phyloP scores from a whole-genome alignment of 345 rosid species.

The Ceriops tagal region DNA sequence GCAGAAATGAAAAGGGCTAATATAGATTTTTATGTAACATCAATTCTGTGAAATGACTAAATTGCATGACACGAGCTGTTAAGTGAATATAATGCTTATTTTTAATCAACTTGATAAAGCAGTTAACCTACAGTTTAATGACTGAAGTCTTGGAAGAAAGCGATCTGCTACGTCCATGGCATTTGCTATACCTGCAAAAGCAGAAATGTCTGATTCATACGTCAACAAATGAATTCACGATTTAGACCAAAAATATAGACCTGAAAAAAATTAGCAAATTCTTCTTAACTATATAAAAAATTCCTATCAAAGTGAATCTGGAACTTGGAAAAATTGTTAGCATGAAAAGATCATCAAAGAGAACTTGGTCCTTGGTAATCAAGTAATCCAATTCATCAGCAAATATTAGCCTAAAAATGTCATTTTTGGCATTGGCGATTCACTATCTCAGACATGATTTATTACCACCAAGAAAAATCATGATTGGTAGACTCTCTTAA shows the following conservation, averaged over 20 bases:
- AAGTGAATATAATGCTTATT: too few relatives aligned
- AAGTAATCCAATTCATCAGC: conserved; percentile 91
- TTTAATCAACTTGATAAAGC: not conserved
- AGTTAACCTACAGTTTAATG: conserved; percentile 60
- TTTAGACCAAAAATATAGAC: not conserved
- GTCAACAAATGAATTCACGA: not conserved
- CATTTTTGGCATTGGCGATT: not conserved
- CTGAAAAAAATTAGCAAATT: not conserved
- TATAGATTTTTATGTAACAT: too few relatives aligned
- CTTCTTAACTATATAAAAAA: not conserved
- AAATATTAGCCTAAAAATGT: conserved; percentile 55
- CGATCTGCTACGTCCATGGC: conserved; percentile 88
- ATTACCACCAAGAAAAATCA: not conserved
- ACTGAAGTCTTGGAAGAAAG: conserved; percentile 77
- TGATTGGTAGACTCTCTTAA: not conserved
- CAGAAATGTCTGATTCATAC: not conserved
- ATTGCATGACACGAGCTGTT: too few relatives aligned
- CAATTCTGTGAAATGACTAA: too few relatives aligned
- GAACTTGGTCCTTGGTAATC: conserved; percentile 72
- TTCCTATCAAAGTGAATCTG: conserved; percentile 77
- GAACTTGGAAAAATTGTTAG: conserved; percentile 81
- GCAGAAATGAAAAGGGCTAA: not conserved
- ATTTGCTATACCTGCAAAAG: conserved; percentile 73
- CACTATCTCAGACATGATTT: not conserved
- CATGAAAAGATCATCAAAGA: conserved; percentile 91